Conservation (phyloP, 176 grass and related monocot genomes). For the barley (Hordeum vulgare) region DNA sequence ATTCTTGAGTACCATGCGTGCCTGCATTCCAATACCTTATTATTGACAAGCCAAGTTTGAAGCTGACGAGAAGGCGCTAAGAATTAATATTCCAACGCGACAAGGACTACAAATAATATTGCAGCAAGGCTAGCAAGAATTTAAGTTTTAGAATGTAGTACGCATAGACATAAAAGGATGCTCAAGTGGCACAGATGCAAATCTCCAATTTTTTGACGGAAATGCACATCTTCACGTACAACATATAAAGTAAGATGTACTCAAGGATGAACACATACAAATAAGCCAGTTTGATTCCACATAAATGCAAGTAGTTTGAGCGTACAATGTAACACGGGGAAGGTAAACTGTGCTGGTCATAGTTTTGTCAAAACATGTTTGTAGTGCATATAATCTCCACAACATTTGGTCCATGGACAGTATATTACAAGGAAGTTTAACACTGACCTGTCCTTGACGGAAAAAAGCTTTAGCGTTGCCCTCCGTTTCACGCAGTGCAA, state of each 20-base stretch:
- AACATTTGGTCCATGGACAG: not conserved
- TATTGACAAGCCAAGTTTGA: not conserved
- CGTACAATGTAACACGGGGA: not conserved
- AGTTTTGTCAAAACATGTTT: not conserved
- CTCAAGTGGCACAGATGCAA: not conserved
- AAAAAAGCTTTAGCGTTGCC: slow-evolving; percentile 94
- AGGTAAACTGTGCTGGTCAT: not conserved
- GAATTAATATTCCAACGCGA: not conserved
- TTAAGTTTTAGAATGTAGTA: not conserved
- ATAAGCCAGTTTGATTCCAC: not conserved
- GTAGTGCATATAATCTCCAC: not conserved
- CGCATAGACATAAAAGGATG: not conserved
- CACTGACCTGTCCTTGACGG: slow-evolving; percentile 74
- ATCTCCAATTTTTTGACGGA: not conserved
- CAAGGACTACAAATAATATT: slow-evolving; percentile 17
- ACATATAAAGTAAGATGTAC: not conserved
- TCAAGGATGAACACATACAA: not conserved
- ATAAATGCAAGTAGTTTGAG: not conserved
- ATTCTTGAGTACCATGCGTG: slow-evolving; percentile 73
- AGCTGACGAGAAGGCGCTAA: not conserved
- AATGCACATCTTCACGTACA: not conserved
- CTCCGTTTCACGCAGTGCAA: slow-evolving; percentile 88
- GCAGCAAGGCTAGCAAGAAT: not conserved
- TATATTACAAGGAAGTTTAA: not conserved
- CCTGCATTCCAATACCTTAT: slow-evolving; percentile 39